phyloP scores from a whole-genome alignment of 2,329 filamentous ascomycete species.

The Alternaria consortialis region DNA sequence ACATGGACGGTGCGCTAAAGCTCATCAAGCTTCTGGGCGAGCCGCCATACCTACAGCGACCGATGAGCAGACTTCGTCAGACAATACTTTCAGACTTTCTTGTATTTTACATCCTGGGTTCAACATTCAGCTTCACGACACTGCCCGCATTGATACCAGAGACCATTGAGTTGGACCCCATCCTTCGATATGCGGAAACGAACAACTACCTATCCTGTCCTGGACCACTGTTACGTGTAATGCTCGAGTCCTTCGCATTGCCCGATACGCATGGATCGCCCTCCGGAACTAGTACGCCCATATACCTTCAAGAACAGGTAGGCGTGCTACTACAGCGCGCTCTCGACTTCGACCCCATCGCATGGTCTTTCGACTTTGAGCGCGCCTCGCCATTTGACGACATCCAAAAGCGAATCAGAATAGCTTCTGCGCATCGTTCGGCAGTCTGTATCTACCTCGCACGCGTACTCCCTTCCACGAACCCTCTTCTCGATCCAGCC shows the following conservation, averaged over 20 bases:
- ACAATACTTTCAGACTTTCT: conserved; percentile 49
- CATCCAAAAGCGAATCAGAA: conserved; percentile 45
- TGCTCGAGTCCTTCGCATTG: conserved; percentile 49
- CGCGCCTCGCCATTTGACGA: conserved; percentile 46
- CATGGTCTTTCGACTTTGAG: conserved; percentile 45
- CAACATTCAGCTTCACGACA: conserved; percentile 43
- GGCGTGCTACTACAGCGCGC: conserved; percentile 36
- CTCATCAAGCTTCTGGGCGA: conserved; percentile 54
- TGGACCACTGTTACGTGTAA: conserved; percentile 46
- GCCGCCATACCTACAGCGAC: conserved; percentile 35
- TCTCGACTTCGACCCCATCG: conserved; percentile 42
- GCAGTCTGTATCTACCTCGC: conserved; percentile 54
- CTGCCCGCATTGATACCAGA: conserved; percentile 41
- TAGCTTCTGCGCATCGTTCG: conserved; percentile 51
- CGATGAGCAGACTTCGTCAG: conserved; percentile 46
- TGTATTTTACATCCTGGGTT: conserved; percentile 49
- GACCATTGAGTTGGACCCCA: conserved; percentile 43
- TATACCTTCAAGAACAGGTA: conserved; percentile 38
- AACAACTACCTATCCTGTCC: conserved; percentile 54
- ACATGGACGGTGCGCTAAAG: conserved; percentile 61
- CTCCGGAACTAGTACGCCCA: conserved; percentile 15
- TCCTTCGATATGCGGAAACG: conserved; percentile 51
- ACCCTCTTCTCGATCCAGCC: conserved; percentile 51
- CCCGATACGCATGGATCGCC: conserved; percentile 31
- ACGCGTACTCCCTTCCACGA: conserved; percentile 42